Evolutionary conservation across 768 basidiomycete species (phyloP).

Genomic region (Suillus variegatus): DNA sequence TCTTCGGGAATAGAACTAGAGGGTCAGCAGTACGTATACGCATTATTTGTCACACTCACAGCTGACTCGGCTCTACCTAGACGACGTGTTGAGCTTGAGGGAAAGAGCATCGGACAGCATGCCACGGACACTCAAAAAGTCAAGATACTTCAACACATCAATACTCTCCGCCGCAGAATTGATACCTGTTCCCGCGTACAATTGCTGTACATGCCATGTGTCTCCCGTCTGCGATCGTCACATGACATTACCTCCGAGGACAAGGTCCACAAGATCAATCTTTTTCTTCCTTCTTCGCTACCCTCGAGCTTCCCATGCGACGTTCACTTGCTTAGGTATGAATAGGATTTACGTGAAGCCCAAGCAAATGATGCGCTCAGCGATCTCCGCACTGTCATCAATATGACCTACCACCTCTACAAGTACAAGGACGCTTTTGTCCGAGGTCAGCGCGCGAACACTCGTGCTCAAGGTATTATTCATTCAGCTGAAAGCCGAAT

Average conservation of each 20-base stretch:
- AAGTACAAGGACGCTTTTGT: background rate
- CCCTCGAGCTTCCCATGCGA: background rate
- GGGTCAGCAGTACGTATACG: slow-evolving; percentile 31
- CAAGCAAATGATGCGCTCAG: too few species aligned
- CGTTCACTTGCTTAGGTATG: background rate
- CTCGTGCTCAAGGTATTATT: background rate
- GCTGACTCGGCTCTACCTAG: background rate
- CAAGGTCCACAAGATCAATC: background rate
- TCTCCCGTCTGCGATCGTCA: background rate
- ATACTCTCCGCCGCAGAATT: background rate
- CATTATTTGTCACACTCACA: background rate
- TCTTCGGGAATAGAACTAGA: slow-evolving; percentile 34
- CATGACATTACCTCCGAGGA: background rate
- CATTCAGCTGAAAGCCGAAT: background rate
- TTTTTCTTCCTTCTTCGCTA: background rate
- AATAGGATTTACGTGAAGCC: too few species aligned
- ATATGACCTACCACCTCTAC: slow-evolving; percentile 2
- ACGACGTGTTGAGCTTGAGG: background rate
- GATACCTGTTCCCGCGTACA: background rate
- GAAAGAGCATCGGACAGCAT: background rate
- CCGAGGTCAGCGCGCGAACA: background rate
- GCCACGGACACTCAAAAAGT: background rate
- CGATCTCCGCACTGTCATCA: background rate
- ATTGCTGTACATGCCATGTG: background rate
- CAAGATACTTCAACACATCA: background rate